Base-by-base conservation (phyloP, 108 stramenopile species). In the Fragilaria crotonensis region DNA sequence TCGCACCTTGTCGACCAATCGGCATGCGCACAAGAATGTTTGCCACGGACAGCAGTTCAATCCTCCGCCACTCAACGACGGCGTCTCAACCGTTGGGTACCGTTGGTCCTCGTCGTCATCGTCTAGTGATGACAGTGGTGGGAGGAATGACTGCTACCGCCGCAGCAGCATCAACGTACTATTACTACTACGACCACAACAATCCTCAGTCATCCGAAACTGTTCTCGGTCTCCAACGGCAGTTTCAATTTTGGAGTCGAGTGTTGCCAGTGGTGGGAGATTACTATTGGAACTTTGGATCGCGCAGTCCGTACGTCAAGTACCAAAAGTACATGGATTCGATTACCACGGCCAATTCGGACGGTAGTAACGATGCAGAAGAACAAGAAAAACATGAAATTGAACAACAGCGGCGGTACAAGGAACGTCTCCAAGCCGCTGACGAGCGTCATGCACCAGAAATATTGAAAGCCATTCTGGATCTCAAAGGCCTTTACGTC, bases 401-500 rank as follows among this genome's bases (percentile, higher is more conserved):
- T 0, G 33, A 64, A 45, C 55, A 51, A 9, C 52, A 29, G 14
- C 27, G 22, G 5, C 7, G 14, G 4, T 20, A 54, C 18, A 65
- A 57, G 52, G 54, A 44, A 29, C 30, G 62, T 2, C 46, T 75
- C 5, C 5, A 73, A 51, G 50, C 62, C 41, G 46, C 82, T 0
- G 83, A 88, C 48, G 45, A 80, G 26, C 66, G 69, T 20, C 81
- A 88, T 62, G 83, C 87, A 0, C 84, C 84, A 5, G 59, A 62
- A 57, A 74, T 89, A 18, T 79, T 71, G 29, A 18, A 73, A 17
- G 62, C 69, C 21, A 91, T 97, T 80, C 47, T 87, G 4, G 68
- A 81, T 17, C 73, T 97, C 20, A 89, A 85, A 31, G 92, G 95
- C 25, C 82, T 95, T 32, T 97, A 94, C 63, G 83, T 95, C 67